Evolutionary conservation across 2,329 filamentous ascomycete genomes (phyloP), one percentile per base, ranked within the genome.

Genomic region (Colletotrichum siamense): DNA sequence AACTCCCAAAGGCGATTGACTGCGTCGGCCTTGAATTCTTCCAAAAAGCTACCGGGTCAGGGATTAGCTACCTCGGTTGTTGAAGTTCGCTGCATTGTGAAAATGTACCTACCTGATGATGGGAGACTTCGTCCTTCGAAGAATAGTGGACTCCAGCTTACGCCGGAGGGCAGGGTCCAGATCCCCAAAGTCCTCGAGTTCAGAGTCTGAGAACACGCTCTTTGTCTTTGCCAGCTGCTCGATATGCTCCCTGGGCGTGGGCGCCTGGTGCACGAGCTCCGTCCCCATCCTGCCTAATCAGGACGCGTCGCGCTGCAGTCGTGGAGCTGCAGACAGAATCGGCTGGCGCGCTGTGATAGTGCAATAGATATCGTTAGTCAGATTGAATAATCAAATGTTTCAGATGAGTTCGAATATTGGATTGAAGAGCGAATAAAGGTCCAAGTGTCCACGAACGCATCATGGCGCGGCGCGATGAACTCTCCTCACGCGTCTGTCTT

Each of bases 1-100:
- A 91, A 79, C 79, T 91, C 44, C 44, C 89, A 63, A 89, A 87
- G 1, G 91, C 80, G 77, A 91, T 91, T 36, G 87, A 84, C 1
- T 87, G 83, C 8, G 44, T 52, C 44, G n/a, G 44, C 44, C 12
- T 8, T 22, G 44, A 52, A 52, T 22, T 52, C 44, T 52, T 52
- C 44, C 6, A 52, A 12, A 22, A 52, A 52, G 44, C 44, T 52
- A 22, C 12, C 44, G 0, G 10, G 3, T 49, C 9, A 49, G 10
- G 9, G 12, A 49, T 49, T 22, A 49, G 18, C n/a, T 8, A n/a
- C n/a, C 10, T 49, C 5, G n/a, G 9, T 12, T 13, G n/a, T 12
- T 49, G n/a, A 49, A 44, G 18, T 3, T n/a, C 9, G 6, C 9
- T 44, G 39, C 18, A 49, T 3, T 13, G 44, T 22, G 12, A 7